Evolutionary conservation across 106 monocot genomes (phyloP).

Genomic region (Allium sativum): DNA sequence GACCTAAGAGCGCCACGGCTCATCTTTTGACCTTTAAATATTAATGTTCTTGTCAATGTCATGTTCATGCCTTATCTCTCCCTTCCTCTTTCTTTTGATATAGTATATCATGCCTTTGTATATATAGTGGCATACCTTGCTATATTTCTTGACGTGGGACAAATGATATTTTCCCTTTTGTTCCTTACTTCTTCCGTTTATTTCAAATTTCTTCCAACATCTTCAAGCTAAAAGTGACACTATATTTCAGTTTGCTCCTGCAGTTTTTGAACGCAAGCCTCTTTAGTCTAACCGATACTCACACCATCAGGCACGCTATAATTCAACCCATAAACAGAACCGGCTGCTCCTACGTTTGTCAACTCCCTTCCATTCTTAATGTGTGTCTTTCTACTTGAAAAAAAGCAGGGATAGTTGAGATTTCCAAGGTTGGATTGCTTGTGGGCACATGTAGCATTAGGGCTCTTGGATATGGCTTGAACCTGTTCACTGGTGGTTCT

Average conservation of each 20-base stretch:
- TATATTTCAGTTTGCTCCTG: slow-evolving; percentile 42
- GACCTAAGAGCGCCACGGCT: too few species aligned
- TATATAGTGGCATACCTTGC: too few species aligned
- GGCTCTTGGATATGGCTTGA: slow-evolving; percentile 31
- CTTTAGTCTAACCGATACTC: slow-evolving; percentile 34
- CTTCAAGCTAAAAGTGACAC: slow-evolving; percentile 33
- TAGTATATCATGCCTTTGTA: too few species aligned
- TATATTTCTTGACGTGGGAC: too few species aligned
- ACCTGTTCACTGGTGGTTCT: slow-evolving; percentile 34
- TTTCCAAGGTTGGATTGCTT: slow-evolving; percentile 20
- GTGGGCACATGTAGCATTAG: slow-evolving; percentile 29
- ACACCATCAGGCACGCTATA: slow-evolving; percentile 20
- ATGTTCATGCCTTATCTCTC: too few species aligned
- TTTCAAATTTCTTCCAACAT: too few species aligned
- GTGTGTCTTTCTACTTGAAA: slow-evolving; percentile 4
- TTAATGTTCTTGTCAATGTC: too few species aligned
- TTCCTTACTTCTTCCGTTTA: too few species aligned
- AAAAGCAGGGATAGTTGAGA: slow-evolving; percentile 69
- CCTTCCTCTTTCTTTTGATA: too few species aligned
- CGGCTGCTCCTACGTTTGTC: slow-evolving; percentile 39
- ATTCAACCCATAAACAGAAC: slow-evolving; percentile 30
- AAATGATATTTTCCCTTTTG: too few species aligned
- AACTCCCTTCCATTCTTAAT: slow-evolving; percentile 40
- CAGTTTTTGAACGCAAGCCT: slow-evolving; percentile 36
- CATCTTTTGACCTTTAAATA: too few species aligned